Evolutionary conservation across 306 rosid genomes (phyloP), one percentile per base, ranked within the genome.

Genomic region (Sechiopsis laciniata): DNA sequence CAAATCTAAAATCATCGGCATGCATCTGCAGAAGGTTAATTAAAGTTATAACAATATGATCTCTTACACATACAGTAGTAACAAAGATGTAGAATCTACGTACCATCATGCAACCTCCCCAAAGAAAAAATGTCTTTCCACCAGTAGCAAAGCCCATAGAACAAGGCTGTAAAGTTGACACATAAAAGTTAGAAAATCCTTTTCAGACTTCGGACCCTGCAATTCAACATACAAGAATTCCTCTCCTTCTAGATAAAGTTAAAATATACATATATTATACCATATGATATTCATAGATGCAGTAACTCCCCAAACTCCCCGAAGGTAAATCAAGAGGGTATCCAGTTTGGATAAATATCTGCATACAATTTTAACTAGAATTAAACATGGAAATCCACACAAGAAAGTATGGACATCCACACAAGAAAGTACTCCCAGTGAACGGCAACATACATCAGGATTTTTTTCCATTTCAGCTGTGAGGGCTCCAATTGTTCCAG

Each of bases 81-180:
- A 55, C 52, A 62, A 70, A 77, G 42, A 72, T 21, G 74, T 35
- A 51, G 82, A 66, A 80, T 78, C 61, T 78, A 88, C 91, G 89
- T 84, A 80, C 99, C 99, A 95, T 95, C 99, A 95, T 95, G 95
- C 99, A 95, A 60, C 99, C 99, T 88, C 99, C 99, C 99, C 99
- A 95, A 17, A 95, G 85, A 82, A 95, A 95, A 82, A 95, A 95
- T 66, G 99, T 95, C 84, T 80, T 88, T 74, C 99, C 99, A 77
- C 99, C 99, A 70, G 99, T 95, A 75, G 99, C 99, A 83, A 95
- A 95, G 56, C 99, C 97, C 97, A 95, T 91, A 50, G 99, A 95
- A 83, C 99, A 95, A 73, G 99, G 99, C 99, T 95, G 90, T 74
- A 70, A 56, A 78, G 29, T 57, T 37, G 64, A 40, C 20, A 55